phyloP scores from a whole-genome alignment of 2,329 filamentous ascomycete genomes.

The Epichloe brachyelytri region DNA sequence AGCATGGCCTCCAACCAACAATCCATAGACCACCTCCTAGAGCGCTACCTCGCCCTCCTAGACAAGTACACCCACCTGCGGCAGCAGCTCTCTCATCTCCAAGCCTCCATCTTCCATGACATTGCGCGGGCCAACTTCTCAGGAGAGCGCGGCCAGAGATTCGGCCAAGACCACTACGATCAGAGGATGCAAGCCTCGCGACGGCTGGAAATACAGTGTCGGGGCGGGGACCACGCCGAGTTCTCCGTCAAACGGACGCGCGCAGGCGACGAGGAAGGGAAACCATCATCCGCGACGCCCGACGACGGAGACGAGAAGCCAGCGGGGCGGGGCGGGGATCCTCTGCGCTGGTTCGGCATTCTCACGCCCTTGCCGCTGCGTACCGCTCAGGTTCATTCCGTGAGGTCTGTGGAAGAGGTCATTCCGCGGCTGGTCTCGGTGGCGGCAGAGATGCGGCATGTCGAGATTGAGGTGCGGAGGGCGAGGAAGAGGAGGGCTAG shows the following conservation, averaged over 20 bases:
- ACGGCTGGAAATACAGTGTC: conserved; percentile 8
- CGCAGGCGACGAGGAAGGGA: background rate
- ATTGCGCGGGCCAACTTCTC: conserved; percentile 67
- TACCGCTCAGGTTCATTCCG: conserved; percentile 46
- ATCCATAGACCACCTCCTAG: conserved; percentile 49
- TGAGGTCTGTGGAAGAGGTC: conserved; percentile 40
- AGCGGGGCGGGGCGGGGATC: conserved; percentile 17
- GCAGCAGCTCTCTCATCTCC: conserved; percentile 35
- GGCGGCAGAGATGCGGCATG: conserved; percentile 44
- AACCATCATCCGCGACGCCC: background rate
- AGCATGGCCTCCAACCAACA: conserved; percentile 12
- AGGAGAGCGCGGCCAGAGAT: conserved; percentile 48
- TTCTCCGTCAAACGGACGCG: background rate
- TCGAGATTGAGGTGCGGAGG: conserved; percentile 58
- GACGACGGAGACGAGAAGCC: background rate
- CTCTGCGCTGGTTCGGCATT: conserved; percentile 45
- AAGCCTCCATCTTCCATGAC: conserved; percentile 42
- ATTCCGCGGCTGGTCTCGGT: conserved; percentile 45
- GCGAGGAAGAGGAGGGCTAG: conserved; percentile 42
- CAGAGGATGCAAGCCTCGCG: conserved; percentile 54
- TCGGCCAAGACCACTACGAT: conserved; percentile 60
- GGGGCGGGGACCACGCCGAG: background rate
- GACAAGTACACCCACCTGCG: conserved; percentile 54
- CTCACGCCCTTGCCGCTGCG: conserved; percentile 39
- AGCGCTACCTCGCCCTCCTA: conserved; percentile 51